Percentiles rank a stretch among this genome's conserved stretches.
Evolutionary conservation across 2,329 filamentous ascomycete species (phyloP).

Genomic region (Hypoxylon sp.): DNA sequence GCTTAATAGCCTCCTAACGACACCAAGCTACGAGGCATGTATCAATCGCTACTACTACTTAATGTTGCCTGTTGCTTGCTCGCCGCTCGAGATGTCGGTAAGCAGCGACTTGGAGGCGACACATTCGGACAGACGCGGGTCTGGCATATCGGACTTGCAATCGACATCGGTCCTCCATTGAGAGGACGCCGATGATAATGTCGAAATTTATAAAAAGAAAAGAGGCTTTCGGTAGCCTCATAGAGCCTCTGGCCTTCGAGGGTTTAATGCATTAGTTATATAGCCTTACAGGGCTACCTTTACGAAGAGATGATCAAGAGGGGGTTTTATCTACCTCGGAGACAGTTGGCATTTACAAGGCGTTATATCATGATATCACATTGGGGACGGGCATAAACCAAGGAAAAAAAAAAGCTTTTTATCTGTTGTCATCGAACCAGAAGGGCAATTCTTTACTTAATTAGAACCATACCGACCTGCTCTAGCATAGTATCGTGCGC

Average conservation of each 20-base stretch:
- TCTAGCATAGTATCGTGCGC: slow-evolving; percentile 30
- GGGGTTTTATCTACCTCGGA: slow-evolving; percentile 38
- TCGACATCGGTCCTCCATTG: slow-evolving; percentile 17
- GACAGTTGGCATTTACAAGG: slow-evolving; percentile 41
- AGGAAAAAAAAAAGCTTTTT: slow-evolving; percentile 30
- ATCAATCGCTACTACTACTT: slow-evolving; percentile 13
- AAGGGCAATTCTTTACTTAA: slow-evolving; percentile 22
- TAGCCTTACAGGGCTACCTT: slow-evolving; percentile 36
- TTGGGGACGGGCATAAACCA: slow-evolving; percentile 28
- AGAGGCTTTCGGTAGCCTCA: slow-evolving; percentile 4
- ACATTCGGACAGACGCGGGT: slow-evolving; percentile 17
- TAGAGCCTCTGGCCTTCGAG: slow-evolving; percentile 36
- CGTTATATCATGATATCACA: slow-evolving; percentile 41
- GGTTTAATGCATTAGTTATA: slow-evolving; percentile 37
- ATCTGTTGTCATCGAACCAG: slow-evolving; percentile 17
- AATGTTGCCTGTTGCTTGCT: slow-evolving; percentile 17
- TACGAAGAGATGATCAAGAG: slow-evolving; percentile 40
- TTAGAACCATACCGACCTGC: slow-evolving; percentile 20
- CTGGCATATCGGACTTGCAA: slow-evolving; percentile 28
- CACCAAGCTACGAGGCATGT: slow-evolving; percentile 25
- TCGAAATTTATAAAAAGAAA: background rate
- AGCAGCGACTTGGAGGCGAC: slow-evolving; percentile 10
- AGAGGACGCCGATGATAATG: slow-evolving; percentile 11
- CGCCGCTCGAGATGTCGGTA: slow-evolving; percentile 9
- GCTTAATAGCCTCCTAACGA: slow-evolving; percentile 22